Base-by-base conservation (phyloP, 176 grass and related monocot species). In the Puya raimondii region DNA sequence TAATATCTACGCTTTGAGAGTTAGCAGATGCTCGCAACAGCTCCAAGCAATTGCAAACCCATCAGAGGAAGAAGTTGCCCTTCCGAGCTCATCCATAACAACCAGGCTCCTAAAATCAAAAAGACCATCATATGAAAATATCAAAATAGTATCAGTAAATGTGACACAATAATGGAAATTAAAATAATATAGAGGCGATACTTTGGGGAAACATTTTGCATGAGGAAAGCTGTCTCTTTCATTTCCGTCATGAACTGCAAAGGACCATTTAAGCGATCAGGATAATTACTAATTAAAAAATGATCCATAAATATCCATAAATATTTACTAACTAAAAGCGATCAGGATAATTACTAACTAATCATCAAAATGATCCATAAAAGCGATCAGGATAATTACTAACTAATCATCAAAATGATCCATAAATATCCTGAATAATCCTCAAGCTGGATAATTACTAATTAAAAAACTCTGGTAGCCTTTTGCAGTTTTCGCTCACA, bases 201-300 rank as follows among this genome's bases (percentile, higher is more conserved):
- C 93, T 69, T 96, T 14, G 86, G 78, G 87, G 93, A 79, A 81
- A 90, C 67, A 77, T 89, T 96, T 82, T 96, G 93, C 85, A 96
- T 81, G 51, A 92, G 81, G 81, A 96, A 96, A 82, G 93, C 86
- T 64, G 85, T 96, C 75, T 96, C 88, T 82, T 87, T 96, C 93
- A 96, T 96, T 85, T 96, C 93, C 10, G 86, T 92, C 93, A 96
- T 96, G 81, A 96, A 96, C 93, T 96, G 86, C 82, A 84, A 80
- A 96, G 50, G 64, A 9, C 74, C 42, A 76, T 70, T 73, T 64
- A 33, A 9, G 10, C 29, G 58, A 58, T 81, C 68, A 84, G 59
- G 53, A 69, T 51, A 66, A 53, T 74, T 47, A 51, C 47, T 74
- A 23, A 12, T 23, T n/a, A 23, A 23, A 70, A 58, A 65, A 72